Conservation (phyloP, 495 filamentous ascomycete genomes). For the Aspergillus biplanus region DNA sequence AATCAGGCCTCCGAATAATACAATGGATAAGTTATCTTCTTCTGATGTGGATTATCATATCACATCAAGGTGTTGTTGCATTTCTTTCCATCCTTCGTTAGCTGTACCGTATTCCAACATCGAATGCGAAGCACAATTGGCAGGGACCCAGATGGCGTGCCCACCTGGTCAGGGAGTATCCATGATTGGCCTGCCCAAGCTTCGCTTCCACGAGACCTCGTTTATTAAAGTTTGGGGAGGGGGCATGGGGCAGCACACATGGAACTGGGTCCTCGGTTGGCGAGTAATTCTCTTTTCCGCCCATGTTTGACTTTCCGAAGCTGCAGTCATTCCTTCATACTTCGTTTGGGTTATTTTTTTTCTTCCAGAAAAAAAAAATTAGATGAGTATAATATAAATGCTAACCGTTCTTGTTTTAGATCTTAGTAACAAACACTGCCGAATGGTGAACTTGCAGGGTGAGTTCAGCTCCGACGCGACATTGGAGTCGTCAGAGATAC, state of each 20-base stretch:
- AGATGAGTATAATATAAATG: no score
- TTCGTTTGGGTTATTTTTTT: neutral
- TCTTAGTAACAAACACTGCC: no score
- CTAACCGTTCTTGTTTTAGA: no score
- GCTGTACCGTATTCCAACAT: neutral
- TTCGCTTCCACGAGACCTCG: constrained; percentile 28
- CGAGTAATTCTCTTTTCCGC: constrained; percentile 8
- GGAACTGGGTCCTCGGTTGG: constrained; percentile 18
- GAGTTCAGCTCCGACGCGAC: constrained; percentile 2
- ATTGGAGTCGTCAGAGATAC: neutral
- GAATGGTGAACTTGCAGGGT: no score
- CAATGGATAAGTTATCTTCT: no score
- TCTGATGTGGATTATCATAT: no score
- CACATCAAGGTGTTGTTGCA: no score
- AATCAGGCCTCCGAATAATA: no score
- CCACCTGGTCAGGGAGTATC: neutral
- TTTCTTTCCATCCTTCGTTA: neutral
- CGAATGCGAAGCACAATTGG: neutral
- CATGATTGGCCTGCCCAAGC: constrained; percentile 18
- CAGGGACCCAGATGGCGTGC: constrained; percentile 3
- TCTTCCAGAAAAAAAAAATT: neutral
- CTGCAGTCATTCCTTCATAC: neutral
- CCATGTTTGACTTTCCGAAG: neutral
- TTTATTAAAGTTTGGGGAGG: constrained; percentile 29
- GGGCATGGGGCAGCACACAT: constrained; percentile 23